Percentiles rank a stretch among this genome's conserved stretches.
phyloP scores from a whole-genome alignment of 257 asterid species.

The Petrea volubilis region DNA sequence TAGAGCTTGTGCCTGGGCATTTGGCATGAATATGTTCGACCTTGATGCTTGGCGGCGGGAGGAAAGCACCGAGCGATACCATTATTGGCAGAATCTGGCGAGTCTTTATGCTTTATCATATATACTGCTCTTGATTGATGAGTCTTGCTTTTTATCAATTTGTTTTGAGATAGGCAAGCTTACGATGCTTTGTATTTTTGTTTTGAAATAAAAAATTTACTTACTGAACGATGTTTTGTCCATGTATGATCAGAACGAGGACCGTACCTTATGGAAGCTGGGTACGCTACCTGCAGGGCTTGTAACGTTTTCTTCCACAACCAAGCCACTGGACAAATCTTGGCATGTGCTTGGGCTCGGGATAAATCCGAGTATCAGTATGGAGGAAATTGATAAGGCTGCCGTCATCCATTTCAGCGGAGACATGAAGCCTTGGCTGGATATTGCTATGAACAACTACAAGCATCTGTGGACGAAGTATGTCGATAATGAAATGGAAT shows the following conservation, averaged over 20 bases:
- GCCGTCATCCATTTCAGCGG: conserved; percentile 77
- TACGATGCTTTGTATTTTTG: background rate
- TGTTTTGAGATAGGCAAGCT: background rate
- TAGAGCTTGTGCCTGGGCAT: conserved; percentile 81
- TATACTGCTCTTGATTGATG: background rate
- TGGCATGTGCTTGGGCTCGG: conserved; percentile 79
- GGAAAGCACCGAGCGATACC: conserved; percentile 59
- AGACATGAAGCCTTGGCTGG: conserved; percentile 80
- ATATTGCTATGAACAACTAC: conserved; percentile 67
- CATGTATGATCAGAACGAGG: conserved; percentile 48
- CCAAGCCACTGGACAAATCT: conserved; percentile 65
- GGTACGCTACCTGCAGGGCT: conserved; percentile 73
- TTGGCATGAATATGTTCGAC: conserved; percentile 77
- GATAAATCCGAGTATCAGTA: conserved; percentile 65
- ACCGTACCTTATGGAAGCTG: conserved; percentile 51
- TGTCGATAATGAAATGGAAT: conserved; percentile 69
- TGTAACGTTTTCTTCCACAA: conserved; percentile 55
- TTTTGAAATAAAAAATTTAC: background rate
- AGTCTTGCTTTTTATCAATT: background rate
- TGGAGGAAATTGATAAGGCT: conserved; percentile 66
- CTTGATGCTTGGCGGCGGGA: conserved; percentile 76
- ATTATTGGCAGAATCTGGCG: conserved; percentile 76
- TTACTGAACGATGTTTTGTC: conserved; percentile 5
- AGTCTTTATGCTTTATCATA: background rate
- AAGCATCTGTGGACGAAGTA: conserved; percentile 76